phyloP scores from a whole-genome alignment of 768 basidiomycete species.

The Coprinellus micaceus region DNA sequence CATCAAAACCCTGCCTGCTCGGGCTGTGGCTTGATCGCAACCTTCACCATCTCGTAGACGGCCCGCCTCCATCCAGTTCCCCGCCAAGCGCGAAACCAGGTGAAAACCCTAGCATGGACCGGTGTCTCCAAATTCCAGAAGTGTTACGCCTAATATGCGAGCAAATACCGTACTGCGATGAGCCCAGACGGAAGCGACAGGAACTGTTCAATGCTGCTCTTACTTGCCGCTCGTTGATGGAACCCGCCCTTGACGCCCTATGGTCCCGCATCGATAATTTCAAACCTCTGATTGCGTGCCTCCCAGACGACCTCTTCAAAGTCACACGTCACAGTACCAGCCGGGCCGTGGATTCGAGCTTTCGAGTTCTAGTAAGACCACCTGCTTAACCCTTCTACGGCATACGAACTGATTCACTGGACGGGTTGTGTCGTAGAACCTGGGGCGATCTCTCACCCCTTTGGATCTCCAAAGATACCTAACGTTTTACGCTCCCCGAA shows the following conservation, averaged over 20 bases:
- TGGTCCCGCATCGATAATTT: not conserved
- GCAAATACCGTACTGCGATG: not conserved
- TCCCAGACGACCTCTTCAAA: not conserved
- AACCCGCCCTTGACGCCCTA: not conserved
- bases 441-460: not conserved
- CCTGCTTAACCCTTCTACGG: not conserved
- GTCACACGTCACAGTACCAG: not conserved
- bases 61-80: too few relatives aligned
- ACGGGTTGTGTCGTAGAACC: not conserved
- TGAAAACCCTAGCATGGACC: not conserved
- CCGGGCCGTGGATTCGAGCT: too few relatives aligned
- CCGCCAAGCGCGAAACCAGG: too few relatives aligned
- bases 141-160: not conserved
- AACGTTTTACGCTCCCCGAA: not conserved
- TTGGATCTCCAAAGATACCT: not conserved
- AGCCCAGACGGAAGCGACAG: not conserved
- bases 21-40: too few relatives aligned
- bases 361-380: not conserved
- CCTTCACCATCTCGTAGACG: too few relatives aligned
- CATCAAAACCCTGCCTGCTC: too few relatives aligned
- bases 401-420: not conserved
- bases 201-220: not conserved
- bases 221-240: not conserved
- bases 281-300: not conserved
- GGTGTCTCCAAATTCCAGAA: not conserved